phyloP scores from a whole-genome alignment of 768 basidiomycete genomes.

The Hemileccinum impolitum region DNA sequence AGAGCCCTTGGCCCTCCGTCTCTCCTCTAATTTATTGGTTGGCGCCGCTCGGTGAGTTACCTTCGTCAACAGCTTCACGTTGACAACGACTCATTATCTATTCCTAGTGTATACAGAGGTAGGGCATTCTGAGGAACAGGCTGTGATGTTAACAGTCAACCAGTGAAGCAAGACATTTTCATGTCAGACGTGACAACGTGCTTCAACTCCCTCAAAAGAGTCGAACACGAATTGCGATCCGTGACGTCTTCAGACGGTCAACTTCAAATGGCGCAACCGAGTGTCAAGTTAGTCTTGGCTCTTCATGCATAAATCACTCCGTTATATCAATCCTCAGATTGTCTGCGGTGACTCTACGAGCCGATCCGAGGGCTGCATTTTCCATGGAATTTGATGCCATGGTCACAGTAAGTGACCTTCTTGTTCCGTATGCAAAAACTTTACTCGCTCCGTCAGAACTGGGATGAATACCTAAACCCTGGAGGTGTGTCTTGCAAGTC shows the following conservation, averaged over 20 bases:
- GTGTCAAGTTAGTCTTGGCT: conserved; percentile 48
- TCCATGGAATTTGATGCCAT: conserved; percentile 64
- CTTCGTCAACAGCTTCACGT: background rate
- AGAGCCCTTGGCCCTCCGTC: conserved; percentile 81
- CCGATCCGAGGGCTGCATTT: conserved; percentile 47
- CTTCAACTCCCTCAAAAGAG: conserved; percentile 74
- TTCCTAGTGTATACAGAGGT: conserved; percentile 49
- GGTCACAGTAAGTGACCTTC: conserved; percentile 45
- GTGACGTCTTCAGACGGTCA: conserved; percentile 44
- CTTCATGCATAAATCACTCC: background rate
- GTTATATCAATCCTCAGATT: conserved; percentile 33
- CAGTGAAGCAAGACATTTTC: conserved; percentile 85
- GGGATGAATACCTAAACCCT: conserved; percentile 59
- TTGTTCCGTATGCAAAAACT: background rate
- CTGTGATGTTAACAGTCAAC: background rate
- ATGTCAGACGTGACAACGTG: conserved; percentile 76
- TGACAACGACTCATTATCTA: background rate
- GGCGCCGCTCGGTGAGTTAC: conserved; percentile 76
- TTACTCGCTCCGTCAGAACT: conserved; percentile 40
- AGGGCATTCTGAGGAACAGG: background rate
- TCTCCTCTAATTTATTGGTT: conserved; percentile 87
- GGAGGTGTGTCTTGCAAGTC: conserved; percentile 32
- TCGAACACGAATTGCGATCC: conserved; percentile 62
- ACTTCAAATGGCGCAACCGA: conserved; percentile 70
- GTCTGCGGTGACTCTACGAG: conserved; percentile 48